Conservation (phyloP, 2,329 filamentous ascomycete genomes). For the Arthrinium phaeospermum region DNA sequence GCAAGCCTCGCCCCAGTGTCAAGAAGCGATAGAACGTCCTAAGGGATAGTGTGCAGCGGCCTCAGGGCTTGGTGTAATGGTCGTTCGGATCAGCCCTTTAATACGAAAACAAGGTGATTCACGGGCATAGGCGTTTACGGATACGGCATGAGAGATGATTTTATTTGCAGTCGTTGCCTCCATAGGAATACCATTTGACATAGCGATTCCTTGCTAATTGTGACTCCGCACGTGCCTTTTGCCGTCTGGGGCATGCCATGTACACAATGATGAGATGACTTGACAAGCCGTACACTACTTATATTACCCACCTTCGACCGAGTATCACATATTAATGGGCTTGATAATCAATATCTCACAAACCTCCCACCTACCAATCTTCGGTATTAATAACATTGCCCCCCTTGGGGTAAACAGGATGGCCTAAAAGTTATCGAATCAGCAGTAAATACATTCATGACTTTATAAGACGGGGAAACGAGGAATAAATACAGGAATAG, state of each 20-base stretch:
- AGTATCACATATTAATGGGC: too few relatives aligned
- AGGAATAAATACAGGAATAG: too few relatives aligned
- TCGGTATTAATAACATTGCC: too few relatives aligned
- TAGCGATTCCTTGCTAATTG: not conserved
- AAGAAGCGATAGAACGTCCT: constrained; percentile 51
- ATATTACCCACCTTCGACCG: too few relatives aligned
- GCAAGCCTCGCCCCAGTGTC: constrained; percentile 63
- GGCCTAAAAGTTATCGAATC: too few relatives aligned
- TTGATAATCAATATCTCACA: too few relatives aligned
- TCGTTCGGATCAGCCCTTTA: constrained; percentile 11
- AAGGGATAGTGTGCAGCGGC: not conserved
- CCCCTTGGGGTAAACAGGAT: too few relatives aligned
- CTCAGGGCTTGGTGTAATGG: not conserved
- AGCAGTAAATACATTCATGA: too few relatives aligned
- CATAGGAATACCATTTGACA: constrained; percentile 12
- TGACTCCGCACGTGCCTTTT: not conserved
- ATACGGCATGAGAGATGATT: constrained; percentile 12
- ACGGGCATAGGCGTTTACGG: constrained; percentile 12
- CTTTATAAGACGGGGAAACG: too few relatives aligned
- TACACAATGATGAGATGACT: too few relatives aligned
- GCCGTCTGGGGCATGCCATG: not conserved
- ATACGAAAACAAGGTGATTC: not conserved
- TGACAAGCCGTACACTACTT: too few relatives aligned
- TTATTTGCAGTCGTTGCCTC: constrained; percentile 13
- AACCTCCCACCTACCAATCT: too few relatives aligned